A percentile compares a stretch with the other conserved stretches of the same genome.
Evolutionary conservation across 108 stramenopile genomes (phyloP).

Genomic region (Stephanodiscus minutulus): DNA sequence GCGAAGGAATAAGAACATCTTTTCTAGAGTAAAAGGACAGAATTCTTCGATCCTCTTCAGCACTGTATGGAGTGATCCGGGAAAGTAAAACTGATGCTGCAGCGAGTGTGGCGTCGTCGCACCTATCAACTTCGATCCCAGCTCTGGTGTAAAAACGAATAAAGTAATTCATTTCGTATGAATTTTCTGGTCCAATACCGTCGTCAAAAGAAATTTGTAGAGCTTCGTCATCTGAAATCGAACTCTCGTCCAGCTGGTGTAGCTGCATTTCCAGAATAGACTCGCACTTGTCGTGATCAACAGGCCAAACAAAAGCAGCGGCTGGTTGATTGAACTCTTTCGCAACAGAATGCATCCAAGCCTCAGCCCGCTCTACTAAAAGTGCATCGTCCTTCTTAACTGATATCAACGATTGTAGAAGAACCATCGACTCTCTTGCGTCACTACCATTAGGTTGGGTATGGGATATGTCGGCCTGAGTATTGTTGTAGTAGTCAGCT

Average conservation of each 20-base stretch:
- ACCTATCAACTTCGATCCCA: conserved; percentile 81
- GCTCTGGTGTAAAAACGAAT: conserved; percentile 70
- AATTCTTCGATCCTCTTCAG: conserved; percentile 29
- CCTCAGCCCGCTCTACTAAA: conserved; percentile 8
- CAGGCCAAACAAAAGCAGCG: conserved; percentile 89
- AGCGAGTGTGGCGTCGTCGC: conserved; percentile 93
- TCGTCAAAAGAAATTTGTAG: conserved; percentile 4
- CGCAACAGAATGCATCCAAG: conserved; percentile 89
- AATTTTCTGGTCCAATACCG: not conserved
- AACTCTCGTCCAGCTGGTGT: not conserved
- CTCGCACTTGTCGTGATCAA: not conserved
- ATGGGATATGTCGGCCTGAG: not conserved
- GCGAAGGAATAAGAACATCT: conserved; percentile 10
- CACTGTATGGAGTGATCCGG: conserved; percentile 50
- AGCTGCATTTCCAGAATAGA: not conserved
- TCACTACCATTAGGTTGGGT: conserved; percentile 19
- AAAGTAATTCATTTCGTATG: conserved; percentile 41
- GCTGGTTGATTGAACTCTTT: conserved; percentile 90
- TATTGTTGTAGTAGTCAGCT: conserved; percentile 10
- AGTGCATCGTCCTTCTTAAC: conserved; percentile 10
- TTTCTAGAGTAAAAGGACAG: conserved; percentile 34
- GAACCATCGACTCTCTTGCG: conserved; percentile 8
- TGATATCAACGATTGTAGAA: not conserved
- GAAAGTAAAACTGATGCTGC: conserved; percentile 66
- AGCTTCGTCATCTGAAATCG: conserved; percentile 16